Evolutionary conservation across 345 rosid species (phyloP).

Genomic region (Pseudoturritis turrita): DNA sequence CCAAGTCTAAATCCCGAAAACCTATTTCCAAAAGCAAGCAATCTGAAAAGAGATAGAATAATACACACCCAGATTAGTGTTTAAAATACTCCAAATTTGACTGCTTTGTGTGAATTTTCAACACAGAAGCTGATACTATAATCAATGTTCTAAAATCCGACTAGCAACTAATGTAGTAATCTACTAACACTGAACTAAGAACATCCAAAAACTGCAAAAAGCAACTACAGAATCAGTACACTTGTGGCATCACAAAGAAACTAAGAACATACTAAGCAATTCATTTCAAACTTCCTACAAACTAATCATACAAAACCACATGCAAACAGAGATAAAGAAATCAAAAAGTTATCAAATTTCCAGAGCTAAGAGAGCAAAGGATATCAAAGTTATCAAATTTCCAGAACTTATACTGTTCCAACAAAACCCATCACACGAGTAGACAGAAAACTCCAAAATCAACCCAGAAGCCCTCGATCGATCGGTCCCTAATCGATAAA

Average conservation of each 20-base stretch:
- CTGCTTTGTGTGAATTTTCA: not conserved
- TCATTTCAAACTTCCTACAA: not conserved
- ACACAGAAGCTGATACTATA: not conserved
- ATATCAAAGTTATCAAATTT: not conserved
- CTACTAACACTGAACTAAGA: not conserved
- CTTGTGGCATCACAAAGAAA: not conserved
- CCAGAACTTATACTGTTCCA: not conserved
- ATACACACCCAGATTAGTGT: not conserved
- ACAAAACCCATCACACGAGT: not conserved
- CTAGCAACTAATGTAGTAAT: not conserved
- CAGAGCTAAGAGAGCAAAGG: not conserved
- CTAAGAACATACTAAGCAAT: not conserved
- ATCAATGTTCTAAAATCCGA: not conserved
- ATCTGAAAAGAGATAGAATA: not conserved
- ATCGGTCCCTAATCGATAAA: not conserved
- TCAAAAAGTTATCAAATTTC: not conserved
- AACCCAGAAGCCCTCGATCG: not conserved
- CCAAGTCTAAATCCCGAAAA: not conserved
- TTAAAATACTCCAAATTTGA: not conserved
- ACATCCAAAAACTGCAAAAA: not conserved
- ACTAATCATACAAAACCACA: not conserved
- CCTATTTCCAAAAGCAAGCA: not conserved
- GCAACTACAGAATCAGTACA: not conserved
- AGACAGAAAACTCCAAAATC: not conserved
- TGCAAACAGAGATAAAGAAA: not conserved